Evolutionary conservation across 257 asterid species (phyloP), one percentile per base, ranked within the genome.

Genomic region (Solanum peruvianum): DNA sequence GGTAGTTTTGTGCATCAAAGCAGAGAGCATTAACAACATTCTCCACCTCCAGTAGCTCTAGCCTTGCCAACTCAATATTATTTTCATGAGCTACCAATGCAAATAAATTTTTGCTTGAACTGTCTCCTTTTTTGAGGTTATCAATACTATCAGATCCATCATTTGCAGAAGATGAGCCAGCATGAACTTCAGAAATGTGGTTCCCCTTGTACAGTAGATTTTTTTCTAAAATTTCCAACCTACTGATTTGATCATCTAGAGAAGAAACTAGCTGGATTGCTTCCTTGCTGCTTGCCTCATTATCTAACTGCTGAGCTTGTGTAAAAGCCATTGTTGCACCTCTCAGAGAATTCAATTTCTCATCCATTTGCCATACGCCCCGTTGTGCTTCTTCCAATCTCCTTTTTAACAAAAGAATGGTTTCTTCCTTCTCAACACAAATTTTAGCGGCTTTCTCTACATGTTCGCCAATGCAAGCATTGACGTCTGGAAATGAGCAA

Each of bases 361-460:
- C 90, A 87, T 95, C 96, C 96, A 95, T 90, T 83, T 93, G 92
- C 89, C 91, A 45, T 88, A 96, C 92, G 58, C 93, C 91, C 82
- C 85, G 91, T 76, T 93, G 96, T 23, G 98, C 98, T 76, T 93
- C 98, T 94, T 94, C 98, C 93, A 96, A 88, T 88, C 94, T 94
- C 87, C 90, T 91, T 83, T 93, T 94, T 82, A 95, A 91, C 37
- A 91, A 88, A 80, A 92, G 90, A 85, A 96, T 93, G 81, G 94
- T 92, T 89, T 92, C 93, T 85, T 96, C 98, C 86, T 95, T 96
- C 91, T 94, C 97, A 87, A 95, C 64, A 82, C 95, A 94, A 76
- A 88, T 87, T 87, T 91, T 93, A 25, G 94, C 95, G 83, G 98
- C 98, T 88, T 89, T 92, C 95, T 93, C 96, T 69, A 96, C 95